These are phyloP conservation scores for Venturia nashicola DNA, from an alignment of 2,329 filamentous ascomycete species.

Conservation along the genomic window DNA sequence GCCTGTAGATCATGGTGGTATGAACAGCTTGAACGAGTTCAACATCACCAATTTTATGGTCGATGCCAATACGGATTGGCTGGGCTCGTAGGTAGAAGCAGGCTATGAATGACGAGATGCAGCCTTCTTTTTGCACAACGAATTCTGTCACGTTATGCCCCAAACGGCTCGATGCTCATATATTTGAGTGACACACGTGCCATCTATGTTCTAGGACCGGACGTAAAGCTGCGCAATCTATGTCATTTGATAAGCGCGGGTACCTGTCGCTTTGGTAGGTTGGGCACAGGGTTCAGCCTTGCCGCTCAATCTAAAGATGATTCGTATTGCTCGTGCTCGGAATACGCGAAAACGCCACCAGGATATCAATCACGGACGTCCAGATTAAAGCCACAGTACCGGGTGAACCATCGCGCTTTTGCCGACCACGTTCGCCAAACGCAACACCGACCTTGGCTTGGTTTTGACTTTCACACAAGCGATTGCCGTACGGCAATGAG, in stretches of 20 bases:
- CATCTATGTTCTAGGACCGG: neutral
- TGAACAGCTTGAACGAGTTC: slow-evolving; percentile 44
- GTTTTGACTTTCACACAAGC: neutral
- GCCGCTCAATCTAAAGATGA: neutral
- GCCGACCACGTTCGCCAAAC: neutral
- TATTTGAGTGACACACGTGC: neutral
- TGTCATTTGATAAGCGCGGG: neutral
- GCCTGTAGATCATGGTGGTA: slow-evolving; percentile 4
- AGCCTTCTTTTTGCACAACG: neutral
- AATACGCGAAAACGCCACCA: neutral
- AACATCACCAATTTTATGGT: slow-evolving; percentile 72
- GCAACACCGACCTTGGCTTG: neutral
- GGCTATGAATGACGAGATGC: neutral
- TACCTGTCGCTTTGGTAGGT: neutral
- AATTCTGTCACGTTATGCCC: neutral
- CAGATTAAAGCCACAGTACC: neutral
- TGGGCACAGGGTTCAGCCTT: neutral
- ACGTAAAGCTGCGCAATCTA: neutral
- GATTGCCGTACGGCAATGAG: neutral
- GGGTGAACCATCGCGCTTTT: neutral
- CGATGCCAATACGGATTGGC: slow-evolving; percentile 60
- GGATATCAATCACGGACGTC: neutral
- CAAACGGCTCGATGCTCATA: neutral
- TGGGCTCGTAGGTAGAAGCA: slow-evolving; percentile 2
- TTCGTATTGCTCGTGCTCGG: neutral